Evolutionary conservation across 2,329 filamentous ascomycete genomes (phyloP).

Genomic region (Phyllosticta paracitricarpa): DNA sequence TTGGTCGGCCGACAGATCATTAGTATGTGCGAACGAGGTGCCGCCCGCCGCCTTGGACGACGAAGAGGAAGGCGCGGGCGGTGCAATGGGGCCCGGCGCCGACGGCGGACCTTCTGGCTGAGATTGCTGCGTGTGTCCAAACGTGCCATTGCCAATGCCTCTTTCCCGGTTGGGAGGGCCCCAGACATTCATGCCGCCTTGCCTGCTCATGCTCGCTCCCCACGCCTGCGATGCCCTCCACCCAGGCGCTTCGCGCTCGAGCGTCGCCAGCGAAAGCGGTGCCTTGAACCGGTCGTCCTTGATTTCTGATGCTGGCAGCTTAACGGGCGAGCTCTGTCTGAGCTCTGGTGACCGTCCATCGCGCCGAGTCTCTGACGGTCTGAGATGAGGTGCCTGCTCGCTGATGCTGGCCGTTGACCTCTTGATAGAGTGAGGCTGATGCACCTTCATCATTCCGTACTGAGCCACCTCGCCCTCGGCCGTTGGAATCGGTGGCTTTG

Average conservation of each 20-base stretch:
- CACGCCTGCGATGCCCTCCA: constrained; percentile 19
- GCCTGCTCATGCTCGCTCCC: constrained; percentile 1
- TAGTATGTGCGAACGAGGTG: neutral
- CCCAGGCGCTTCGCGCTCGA: constrained; percentile 34
- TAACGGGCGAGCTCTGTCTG: constrained; percentile 1
- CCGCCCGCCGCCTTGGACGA: neutral
- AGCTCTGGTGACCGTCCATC: constrained; percentile 5
- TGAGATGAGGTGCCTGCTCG: neutral
- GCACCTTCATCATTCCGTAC: constrained; percentile 54
- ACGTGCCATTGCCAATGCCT: constrained; percentile 68
- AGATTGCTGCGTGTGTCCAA: constrained; percentile 43
- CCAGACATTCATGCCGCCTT: constrained; percentile 51
- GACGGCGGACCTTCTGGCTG: constrained; percentile 12
- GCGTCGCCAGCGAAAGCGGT: constrained; percentile 24
- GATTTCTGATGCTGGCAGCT: neutral
- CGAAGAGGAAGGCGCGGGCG: constrained; percentile 13
- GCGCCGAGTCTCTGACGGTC: neutral
- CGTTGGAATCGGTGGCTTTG: constrained; percentile 49
- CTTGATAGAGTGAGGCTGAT: constrained; percentile 44
- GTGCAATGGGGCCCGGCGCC: constrained; percentile 21
- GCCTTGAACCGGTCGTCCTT: neutral
- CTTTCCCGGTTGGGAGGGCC: constrained; percentile 58
- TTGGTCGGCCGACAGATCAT: constrained; percentile 17
- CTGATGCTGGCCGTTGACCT: constrained; percentile 15
- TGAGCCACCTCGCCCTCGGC: constrained; percentile 48